These are phyloP conservation scores for Rhynchosporium graminicola DNA, from an alignment of 2,329 filamentous ascomycete genomes.

Conservation along the genomic window DNA sequence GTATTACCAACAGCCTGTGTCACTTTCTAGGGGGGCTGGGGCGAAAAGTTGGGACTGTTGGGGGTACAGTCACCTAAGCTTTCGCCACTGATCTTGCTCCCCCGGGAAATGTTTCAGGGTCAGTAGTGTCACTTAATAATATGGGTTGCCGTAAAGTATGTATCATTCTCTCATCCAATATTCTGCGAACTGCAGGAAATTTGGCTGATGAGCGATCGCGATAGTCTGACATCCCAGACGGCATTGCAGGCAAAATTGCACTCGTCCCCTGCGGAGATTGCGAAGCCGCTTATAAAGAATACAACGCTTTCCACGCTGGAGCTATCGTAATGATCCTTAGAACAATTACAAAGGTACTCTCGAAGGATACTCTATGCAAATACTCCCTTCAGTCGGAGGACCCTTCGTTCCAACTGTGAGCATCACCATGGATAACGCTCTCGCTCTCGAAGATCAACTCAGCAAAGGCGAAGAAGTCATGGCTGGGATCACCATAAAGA, in stretches of 20 bases:
- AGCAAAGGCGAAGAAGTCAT: constrained; percentile 17
- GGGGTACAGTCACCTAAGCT: constrained; percentile 15
- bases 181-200: not conserved
- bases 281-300: constrained; percentile 68
- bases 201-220: not conserved
- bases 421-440: constrained; percentile 45
- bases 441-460: constrained; percentile 18
- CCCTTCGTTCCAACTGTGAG: constrained; percentile 50
- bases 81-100: constrained; percentile 23
- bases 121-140: constrained; percentile 26
- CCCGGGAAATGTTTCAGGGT: constrained; percentile 20
- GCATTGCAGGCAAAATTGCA: constrained; percentile 61
- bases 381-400: constrained; percentile 8
- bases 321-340: constrained; percentile 70
- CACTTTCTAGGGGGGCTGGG: constrained; percentile 19
- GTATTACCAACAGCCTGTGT: constrained; percentile 49
- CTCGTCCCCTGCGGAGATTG: constrained; percentile 70
- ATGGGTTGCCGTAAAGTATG: constrained; percentile 27
- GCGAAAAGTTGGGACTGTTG: constrained; percentile 20
- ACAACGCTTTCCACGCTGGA: constrained; percentile 64
- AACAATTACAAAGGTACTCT: constrained; percentile 60
- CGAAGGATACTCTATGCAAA: constrained; percentile 22
- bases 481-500: constrained; percentile 19
- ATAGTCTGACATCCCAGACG: constrained; percentile 57
- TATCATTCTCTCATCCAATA: not conserved